Base-by-base conservation (phyloP, 164 flowering plant genomes). In the Cinnamomum chago region DNA sequence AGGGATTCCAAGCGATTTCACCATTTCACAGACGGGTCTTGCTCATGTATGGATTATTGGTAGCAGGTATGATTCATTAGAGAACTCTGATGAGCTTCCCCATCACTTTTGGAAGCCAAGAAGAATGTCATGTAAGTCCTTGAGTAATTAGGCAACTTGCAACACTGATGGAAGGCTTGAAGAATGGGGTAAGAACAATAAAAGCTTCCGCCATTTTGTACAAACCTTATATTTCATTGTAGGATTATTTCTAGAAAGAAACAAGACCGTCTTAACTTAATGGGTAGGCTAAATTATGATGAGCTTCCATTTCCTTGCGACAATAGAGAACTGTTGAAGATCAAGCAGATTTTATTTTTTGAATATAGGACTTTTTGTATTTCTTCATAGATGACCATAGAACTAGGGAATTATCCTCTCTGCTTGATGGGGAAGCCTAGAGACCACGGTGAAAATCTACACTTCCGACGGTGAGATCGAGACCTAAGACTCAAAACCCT, bases 1-100 rank as follows among this genome's bases (percentile, higher is more conserved):
- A 58, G 66, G 10, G 74, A 72, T 28, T 58, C 51, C 25, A 71
- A 71, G 62, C 66, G 74, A 3, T 72, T 72, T 25, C 74, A 72
- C 74, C 65, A 72, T 72, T 72, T 72, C 51, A 60, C 35, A 62
- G 66, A 58, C 13, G 74, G 74, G 3, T 58, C 51, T 72, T 72
- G 74, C 33, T 72, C 67, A 18, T 72, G 74, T 20, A 9, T 5
- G 20, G 74, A 72, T 35, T 72, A 72, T n/a, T 72, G 74, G 74
- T 72, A 55, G 20, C 17, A 17, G 20, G 60, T 55, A 3, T 55
- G 15, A 55, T 18, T 15, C 17, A 55, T 55, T 15, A 55, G 17
- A 55, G 60, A 55, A 55, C 17, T 55, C 17, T 14, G 18, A 17
- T 55, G 60, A 15, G 60, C 60, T 55, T 55, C 60, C 60, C 60